Conservation (phyloP, 306 rosid genomes). For the Malus sieversii region DNA sequence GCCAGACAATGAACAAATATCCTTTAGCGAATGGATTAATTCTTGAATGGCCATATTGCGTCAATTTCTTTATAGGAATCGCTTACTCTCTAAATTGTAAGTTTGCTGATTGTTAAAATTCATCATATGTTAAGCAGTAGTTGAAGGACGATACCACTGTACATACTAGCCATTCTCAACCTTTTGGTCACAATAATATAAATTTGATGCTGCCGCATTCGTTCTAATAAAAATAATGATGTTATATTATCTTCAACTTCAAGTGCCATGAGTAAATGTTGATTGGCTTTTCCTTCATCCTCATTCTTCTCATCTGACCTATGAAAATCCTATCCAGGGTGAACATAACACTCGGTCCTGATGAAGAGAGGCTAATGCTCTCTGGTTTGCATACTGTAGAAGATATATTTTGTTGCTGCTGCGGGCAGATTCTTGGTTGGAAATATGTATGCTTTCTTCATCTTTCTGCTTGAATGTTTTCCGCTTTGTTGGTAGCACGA, state of each 20-base stretch:
- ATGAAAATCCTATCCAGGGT: constrained; percentile 39
- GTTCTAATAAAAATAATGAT: neutral
- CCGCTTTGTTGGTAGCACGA: neutral
- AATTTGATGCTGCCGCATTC: neutral
- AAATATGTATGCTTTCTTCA: constrained; percentile 65
- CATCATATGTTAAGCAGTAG: neutral
- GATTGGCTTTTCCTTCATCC: constrained; percentile 5
- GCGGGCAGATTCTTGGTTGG: constrained; percentile 90
- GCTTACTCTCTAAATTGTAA: neutral
- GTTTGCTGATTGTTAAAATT: neutral
- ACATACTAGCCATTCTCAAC: neutral
- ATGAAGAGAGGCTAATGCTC: constrained; percentile 63
- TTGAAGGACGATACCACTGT: too few species aligned
- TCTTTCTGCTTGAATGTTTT: neutral
- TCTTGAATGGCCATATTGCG: too few species aligned
- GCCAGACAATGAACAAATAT: neutral
- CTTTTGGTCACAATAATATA: neutral
- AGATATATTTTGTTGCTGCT: constrained; percentile 80
- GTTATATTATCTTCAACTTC: neutral
- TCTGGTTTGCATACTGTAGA: constrained; percentile 83
- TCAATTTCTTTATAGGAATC: neutral
- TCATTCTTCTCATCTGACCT: constrained; percentile 12
- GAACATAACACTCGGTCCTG: constrained; percentile 57
- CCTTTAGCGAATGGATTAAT: neutral
- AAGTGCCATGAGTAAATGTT: neutral